These are phyloP conservation scores for Eleusine indica DNA, from an alignment of 176 grass and related monocot species.

Conservation along the genomic window DNA sequence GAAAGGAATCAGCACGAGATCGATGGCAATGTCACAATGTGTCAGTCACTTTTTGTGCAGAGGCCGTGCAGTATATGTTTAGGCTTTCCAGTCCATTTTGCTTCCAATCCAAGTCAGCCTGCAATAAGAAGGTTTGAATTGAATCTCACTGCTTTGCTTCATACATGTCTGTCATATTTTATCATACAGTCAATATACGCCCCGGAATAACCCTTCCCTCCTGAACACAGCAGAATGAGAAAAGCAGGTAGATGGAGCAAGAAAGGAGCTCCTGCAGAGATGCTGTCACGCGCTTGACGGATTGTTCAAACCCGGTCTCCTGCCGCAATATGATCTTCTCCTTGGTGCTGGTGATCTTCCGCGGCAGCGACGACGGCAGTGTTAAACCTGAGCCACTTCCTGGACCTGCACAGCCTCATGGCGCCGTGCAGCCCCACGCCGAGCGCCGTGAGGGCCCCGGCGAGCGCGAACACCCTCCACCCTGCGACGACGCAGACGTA, in stretches of 20 bases:
- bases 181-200: neutral
- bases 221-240: neutral
- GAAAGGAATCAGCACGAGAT: too few species aligned
- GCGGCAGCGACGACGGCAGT: neutral
- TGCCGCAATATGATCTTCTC: neutral
- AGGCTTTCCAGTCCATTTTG: too few species aligned
- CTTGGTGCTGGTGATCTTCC: neutral
- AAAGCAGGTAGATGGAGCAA: neutral
- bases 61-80: too few species aligned
- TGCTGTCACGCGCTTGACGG: neutral
- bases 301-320: neutral
- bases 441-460: conserved; percentile 23
- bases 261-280: neutral
- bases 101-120: neutral
- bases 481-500: conserved; percentile 36
- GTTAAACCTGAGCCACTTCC: conserved; percentile 49
- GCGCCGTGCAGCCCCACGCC: conserved; percentile 28
- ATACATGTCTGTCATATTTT: neutral
- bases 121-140: neutral
- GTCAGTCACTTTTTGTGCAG: too few species aligned
- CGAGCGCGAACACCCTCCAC: conserved; percentile 36
- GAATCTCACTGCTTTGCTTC: neutral
- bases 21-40: too few species aligned
- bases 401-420: conserved; percentile 54
- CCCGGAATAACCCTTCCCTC: too few species aligned